These are phyloP conservation scores for Globisporangium spiculum DNA, from an alignment of 352 stramenopile species.

Conservation along the genomic window DNA sequence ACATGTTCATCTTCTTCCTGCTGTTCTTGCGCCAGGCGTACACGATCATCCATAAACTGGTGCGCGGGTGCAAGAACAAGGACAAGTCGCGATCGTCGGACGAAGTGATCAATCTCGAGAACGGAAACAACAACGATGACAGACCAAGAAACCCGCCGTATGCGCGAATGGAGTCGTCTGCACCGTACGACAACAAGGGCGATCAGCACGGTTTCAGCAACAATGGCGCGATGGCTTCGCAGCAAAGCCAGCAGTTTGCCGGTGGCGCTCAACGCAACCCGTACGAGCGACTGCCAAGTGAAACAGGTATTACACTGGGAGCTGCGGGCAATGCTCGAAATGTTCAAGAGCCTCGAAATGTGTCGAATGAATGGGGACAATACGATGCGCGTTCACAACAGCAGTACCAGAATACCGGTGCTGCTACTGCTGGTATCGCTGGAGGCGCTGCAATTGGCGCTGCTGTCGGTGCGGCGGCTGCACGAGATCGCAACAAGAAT, in stretches of 20 bases:
- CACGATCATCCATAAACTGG: conserved; percentile 70
- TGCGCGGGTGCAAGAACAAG: conserved; percentile 47
- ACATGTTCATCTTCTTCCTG: conserved; percentile 82
- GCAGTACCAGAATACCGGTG: conserved; percentile 12
- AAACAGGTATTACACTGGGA: neutral
- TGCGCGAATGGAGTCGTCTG: conserved; percentile 21
- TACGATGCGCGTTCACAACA: conserved; percentile 13
- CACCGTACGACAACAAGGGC: conserved; percentile 14
- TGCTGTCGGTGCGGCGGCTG: conserved; percentile 7
- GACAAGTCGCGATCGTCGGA: conserved; percentile 18
- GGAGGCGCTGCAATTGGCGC: neutral
- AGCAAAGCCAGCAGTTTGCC: conserved; percentile 11
- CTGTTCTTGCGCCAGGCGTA: conserved; percentile 79
- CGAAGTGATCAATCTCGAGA: conserved; percentile 52
- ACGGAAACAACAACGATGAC: conserved; percentile 26
- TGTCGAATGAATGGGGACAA: conserved; percentile 5
- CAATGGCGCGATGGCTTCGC: neutral
- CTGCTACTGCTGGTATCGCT: conserved; percentile 9
- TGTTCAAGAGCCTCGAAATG: conserved; percentile 1
- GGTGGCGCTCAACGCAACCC: conserved; percentile 9
- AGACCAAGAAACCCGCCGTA: conserved; percentile 13
- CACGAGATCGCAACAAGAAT: conserved; percentile 8
- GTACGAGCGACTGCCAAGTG: conserved; percentile 2
- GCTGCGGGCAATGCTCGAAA: neutral
- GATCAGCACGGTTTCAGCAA: neutral